These are phyloP conservation scores for Plasmodium adleri DNA, from an alignment of 169 alveolate genomes.

Conservation along the genomic window DNA sequence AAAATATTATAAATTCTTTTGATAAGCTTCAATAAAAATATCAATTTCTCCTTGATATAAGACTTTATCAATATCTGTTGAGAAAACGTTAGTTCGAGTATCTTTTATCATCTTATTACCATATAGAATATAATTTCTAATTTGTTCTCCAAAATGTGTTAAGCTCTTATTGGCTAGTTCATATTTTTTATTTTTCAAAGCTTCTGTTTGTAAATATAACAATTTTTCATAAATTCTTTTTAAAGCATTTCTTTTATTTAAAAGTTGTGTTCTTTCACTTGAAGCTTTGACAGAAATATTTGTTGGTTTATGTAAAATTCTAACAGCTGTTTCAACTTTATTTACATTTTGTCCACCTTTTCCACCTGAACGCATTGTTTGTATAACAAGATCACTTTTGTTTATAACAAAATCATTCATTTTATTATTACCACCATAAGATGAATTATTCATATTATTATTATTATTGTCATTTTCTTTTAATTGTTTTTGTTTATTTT, in stretches of 20 bases:
- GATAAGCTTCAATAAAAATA: conserved; percentile 49
- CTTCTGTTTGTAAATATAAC: conserved; percentile 62
- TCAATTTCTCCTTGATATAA: conserved; percentile 74
- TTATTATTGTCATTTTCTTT: conserved; percentile 3
- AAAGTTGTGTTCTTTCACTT: conserved; percentile 83
- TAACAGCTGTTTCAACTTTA: conserved; percentile 94
- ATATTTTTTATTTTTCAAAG: conserved; percentile 45
- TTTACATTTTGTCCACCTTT: conserved; percentile 97
- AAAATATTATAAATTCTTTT: conserved; percentile 33
- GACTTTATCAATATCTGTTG: conserved; percentile 53
- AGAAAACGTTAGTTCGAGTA: conserved; percentile 45
- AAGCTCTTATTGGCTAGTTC: conserved; percentile 62
- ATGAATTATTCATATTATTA: conserved; percentile 6
- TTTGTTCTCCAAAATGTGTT: conserved; percentile 73
- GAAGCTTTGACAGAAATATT: conserved; percentile 90
- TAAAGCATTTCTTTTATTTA: conserved; percentile 83
- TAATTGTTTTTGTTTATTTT: no score
- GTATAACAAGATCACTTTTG: conserved; percentile 89
- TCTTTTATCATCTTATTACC: conserved; percentile 74
- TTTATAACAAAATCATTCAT: conserved; percentile 79
- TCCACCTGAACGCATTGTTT: conserved; percentile 94
- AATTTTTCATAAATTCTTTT: conserved; percentile 80
- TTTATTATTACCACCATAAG: background rate
- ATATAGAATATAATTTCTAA: conserved; percentile 68
- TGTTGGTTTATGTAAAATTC: conserved; percentile 95